A percentile compares a stretch with the other conserved stretches of the same genome.
Conservation (phyloP, 352 stramenopile genomes). For the Globisporangium camurandrum region DNA sequence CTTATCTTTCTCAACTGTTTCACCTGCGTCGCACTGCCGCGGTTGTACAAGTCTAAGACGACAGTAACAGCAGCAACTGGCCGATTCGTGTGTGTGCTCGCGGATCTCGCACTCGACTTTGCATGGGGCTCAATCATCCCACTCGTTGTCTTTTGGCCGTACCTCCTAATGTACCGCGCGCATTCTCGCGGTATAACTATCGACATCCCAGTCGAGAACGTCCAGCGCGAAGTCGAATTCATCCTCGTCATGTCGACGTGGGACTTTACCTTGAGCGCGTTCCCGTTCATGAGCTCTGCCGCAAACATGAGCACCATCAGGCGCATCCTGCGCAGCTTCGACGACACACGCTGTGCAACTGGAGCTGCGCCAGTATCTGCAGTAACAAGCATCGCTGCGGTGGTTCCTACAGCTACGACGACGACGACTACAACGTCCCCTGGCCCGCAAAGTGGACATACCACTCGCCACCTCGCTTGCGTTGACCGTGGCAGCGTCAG, state of each 20-base stretch:
- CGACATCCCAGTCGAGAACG: constrained; percentile 1
- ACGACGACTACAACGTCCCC: neutral
- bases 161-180: constrained; percentile 1
- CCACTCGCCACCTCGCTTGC: neutral
- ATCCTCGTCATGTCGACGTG: constrained; percentile 17
- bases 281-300: constrained; percentile 16
- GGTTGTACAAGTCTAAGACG: constrained; percentile 12
- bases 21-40: constrained; percentile 19
- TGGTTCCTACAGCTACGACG: neutral
- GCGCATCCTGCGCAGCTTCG: neutral
- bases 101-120: constrained; percentile 25
- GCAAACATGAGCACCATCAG: constrained; percentile 9
- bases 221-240: constrained; percentile 12
- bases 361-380: neutral
- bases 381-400: neutral
- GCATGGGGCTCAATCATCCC: constrained; percentile 22
- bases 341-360: neutral
- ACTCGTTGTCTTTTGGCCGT: constrained; percentile 19
- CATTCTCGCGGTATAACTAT: constrained; percentile 4
- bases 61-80: constrained; percentile 15
- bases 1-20: constrained; percentile 26
- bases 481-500: neutral
- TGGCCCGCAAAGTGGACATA: too few species aligned
- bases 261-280: constrained; percentile 10
- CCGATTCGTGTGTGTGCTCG: constrained; percentile 17